Evolutionary conservation across 2,329 filamentous ascomycete species (phyloP).

Genomic region (Calonectria naviculata): DNA sequence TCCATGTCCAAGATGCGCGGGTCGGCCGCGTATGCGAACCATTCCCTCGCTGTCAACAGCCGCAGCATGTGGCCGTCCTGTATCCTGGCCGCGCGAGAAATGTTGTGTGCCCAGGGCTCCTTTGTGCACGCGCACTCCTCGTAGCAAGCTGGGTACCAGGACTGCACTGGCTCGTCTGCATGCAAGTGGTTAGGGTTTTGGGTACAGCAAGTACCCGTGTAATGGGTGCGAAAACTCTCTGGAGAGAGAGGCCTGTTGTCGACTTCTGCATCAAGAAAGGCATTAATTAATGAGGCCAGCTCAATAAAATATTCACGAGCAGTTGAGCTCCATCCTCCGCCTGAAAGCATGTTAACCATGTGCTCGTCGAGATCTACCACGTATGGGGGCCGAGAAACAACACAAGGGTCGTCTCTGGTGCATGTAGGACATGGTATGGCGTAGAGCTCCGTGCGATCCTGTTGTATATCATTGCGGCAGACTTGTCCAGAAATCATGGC

Average conservation of each 20-base stretch:
- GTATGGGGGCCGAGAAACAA: slow-evolving; percentile 7
- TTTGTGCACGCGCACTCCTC: slow-evolving; percentile 8
- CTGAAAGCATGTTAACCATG: neutral
- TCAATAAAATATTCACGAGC: neutral
- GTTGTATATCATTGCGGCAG: slow-evolving; percentile 9
- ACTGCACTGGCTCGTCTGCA: neutral
- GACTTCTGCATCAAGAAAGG: neutral
- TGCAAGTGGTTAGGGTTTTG: slow-evolving; percentile 5
- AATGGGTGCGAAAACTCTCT: neutral
- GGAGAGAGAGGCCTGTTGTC: neutral
- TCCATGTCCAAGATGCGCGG: neutral
- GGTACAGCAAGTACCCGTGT: slow-evolving; percentile 5
- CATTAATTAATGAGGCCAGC: neutral
- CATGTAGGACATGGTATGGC: slow-evolving; percentile 24
- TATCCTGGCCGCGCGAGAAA: slow-evolving; percentile 21
- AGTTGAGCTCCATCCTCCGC: neutral
- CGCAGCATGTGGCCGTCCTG: slow-evolving; percentile 12
- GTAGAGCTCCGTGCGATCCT: slow-evolving; percentile 25
- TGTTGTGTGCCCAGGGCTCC: slow-evolving; percentile 24
- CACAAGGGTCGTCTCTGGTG: slow-evolving; percentile 22
- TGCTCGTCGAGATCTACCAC: neutral
- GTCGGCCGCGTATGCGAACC: neutral
- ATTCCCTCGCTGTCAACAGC: neutral
- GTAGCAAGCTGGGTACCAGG: neutral
- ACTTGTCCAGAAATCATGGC: neutral